Evolutionary conservation across 1,284 basidiomycete genomes (phyloP).

Genomic region (Fomitopsis pinicola): DNA sequence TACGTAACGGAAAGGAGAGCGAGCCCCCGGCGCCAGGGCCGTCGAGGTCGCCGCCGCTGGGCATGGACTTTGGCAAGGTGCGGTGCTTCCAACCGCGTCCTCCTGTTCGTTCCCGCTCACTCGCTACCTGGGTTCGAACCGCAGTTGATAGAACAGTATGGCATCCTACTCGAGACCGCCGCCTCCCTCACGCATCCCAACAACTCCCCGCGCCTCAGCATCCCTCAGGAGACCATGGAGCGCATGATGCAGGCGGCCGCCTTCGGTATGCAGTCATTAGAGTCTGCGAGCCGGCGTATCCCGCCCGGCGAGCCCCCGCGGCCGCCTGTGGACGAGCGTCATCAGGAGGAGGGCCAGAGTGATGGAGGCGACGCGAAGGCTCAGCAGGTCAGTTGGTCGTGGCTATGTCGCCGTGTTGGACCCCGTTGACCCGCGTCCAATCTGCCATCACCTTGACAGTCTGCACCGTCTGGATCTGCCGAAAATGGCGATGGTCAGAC

Average conservation of each 20-base stretch:
- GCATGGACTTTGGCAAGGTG: slow-evolving; percentile 51
- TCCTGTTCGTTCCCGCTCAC: not conserved
- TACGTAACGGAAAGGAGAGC: slow-evolving; percentile 22
- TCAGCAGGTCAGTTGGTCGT: slow-evolving; percentile 17
- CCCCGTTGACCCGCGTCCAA: not conserved
- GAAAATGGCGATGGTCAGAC: slow-evolving; percentile 53
- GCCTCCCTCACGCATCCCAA: slow-evolving; percentile 27
- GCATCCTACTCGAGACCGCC: slow-evolving; percentile 37
- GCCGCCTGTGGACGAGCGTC: slow-evolving; percentile 10
- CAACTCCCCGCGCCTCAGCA: slow-evolving; percentile 22
- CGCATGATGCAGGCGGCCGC: slow-evolving; percentile 46
- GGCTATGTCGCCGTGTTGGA: not conserved
- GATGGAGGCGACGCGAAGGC: slow-evolving; percentile 11
- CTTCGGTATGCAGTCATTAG: slow-evolving; percentile 49
- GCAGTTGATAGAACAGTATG: slow-evolving; percentile 45
- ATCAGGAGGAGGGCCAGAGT: slow-evolving; percentile 15
- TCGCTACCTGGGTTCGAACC: not conserved
- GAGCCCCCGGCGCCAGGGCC: slow-evolving; percentile 18
- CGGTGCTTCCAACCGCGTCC: slow-evolving; percentile 19
- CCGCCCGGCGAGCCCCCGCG: slow-evolving; percentile 14
- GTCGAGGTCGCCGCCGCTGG: slow-evolving; percentile 14
- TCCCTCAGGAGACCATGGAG: slow-evolving; percentile 37
- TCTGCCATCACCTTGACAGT: not conserved
- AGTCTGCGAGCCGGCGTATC: slow-evolving; percentile 30
- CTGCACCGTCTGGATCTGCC: slow-evolving; percentile 36